A percentile compares a stretch with the other conserved stretches of the same genome.
Conservation (phyloP, 108 stramenopile species). For the Skeletonema grethae region DNA sequence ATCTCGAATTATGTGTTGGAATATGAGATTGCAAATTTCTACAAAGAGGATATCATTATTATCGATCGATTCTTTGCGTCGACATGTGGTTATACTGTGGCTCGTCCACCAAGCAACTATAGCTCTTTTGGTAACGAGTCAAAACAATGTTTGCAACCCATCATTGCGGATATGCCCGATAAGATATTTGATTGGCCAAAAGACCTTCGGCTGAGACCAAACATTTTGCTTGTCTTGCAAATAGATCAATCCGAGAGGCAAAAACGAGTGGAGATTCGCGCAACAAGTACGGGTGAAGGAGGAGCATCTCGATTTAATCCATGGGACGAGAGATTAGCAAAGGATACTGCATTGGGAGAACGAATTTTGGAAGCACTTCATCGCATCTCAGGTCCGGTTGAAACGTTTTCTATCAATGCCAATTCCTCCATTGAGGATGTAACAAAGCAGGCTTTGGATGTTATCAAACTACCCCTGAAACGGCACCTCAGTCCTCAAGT, state of each 20-base stretch:
- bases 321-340: slow-evolving; percentile 46
- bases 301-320: slow-evolving; percentile 39
- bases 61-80: slow-evolving; percentile 42
- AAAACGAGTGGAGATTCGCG: slow-evolving; percentile 32
- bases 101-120: not conserved
- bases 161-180: slow-evolving; percentile 3
- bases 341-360: slow-evolving; percentile 21
- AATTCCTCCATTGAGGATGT: slow-evolving; percentile 26
- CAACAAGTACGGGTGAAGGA: not conserved
- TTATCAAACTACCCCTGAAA: slow-evolving; percentile 6
- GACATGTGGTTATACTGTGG: slow-evolving; percentile 36
- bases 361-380: slow-evolving; percentile 28
- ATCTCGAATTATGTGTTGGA: slow-evolving; percentile 50
- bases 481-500: not conserved
- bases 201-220: slow-evolving; percentile 24
- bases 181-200: slow-evolving; percentile 41
- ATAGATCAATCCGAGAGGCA: slow-evolving; percentile 24
- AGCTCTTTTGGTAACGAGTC: not conserved
- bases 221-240: slow-evolving; percentile 26
- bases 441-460: slow-evolving; percentile 1
- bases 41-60: slow-evolving; percentile 10
- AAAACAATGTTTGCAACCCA: not conserved
- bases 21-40: slow-evolving; percentile 31
- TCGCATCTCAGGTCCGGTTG: slow-evolving; percentile 11
- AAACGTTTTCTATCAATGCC: slow-evolving; percentile 24